Evolutionary conservation across 768 basidiomycete genomes (phyloP), one percentile per base, ranked within the genome.

Genomic region (Rhizopogon sp.): DNA sequence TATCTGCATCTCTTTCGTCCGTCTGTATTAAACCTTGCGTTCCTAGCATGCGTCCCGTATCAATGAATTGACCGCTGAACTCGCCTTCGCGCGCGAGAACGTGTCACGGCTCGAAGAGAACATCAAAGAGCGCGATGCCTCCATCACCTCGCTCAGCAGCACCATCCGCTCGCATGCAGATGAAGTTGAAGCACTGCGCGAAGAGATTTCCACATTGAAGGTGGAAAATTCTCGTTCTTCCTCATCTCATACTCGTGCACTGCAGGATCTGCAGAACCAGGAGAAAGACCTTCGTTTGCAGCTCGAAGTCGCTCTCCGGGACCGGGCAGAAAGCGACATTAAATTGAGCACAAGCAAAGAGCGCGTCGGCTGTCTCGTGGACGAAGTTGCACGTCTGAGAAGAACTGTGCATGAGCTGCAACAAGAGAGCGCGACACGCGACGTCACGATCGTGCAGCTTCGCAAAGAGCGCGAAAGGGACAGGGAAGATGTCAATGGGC

Each of bases 401-500:
- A 68, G 75, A 52, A 86, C 87, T 54, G 74, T 90, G 16, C 87
- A 87, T 55, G 77, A 79, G 14, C 70, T 95, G 52, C 83, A 91
- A 67, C 82, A 88, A 60, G 87, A 90, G 64, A 93, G 88, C 62
- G 88, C 93, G 10, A 84, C 85, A 55, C 88, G 87, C 72, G 93
- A 95, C 58, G 79, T 95, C 39, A 87, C 85, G 65, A 78, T 94
- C 41, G 74, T 83, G 13, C 86, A 89, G 61, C 69, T 91, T 50
- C 79, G 77, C 57, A 90, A 89, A 71, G 77, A 86, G 62, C 75
- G 80, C 39, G 73, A 74, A 0, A 76, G 84, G 64, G 80, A 87
- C 58, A 85, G 87, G 68, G 87, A 93, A 42, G 93, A 96, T 68
- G 67, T 88, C 20, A 70, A 80, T 46, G 88, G 90, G n/a, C 71